phyloP scores from a whole-genome alignment of 306 rosid species.

The Rosa rugosa region DNA sequence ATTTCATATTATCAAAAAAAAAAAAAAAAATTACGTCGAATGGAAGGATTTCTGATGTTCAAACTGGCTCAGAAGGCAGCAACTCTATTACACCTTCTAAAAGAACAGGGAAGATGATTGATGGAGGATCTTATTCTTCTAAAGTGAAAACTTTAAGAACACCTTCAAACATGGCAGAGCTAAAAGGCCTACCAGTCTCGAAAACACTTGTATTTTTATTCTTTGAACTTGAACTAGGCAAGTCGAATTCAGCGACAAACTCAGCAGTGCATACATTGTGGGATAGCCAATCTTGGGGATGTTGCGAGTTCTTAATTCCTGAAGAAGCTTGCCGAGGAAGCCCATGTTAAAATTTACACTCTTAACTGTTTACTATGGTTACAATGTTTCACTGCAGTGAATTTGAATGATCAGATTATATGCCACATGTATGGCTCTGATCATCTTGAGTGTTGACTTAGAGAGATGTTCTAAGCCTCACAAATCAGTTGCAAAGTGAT shows the following conservation, averaged over 20 bases:
- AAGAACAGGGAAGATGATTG: constrained; percentile 43
- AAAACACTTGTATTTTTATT: constrained; percentile 45
- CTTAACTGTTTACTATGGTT: too few species aligned
- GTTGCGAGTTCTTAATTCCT: constrained; percentile 55
- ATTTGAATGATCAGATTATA: too few species aligned
- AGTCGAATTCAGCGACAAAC: constrained; percentile 65
- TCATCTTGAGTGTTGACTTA: too few species aligned
- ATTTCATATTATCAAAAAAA: too few species aligned
- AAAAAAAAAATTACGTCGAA: background rate
- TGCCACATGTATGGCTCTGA: too few species aligned
- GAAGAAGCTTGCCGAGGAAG: constrained; percentile 39
- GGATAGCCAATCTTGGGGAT: constrained; percentile 79
- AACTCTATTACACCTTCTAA: constrained; percentile 41
- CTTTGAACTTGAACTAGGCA: constrained; percentile 48
- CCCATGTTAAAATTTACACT: too few species aligned
- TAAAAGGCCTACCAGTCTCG: constrained; percentile 75
- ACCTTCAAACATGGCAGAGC: constrained; percentile 80
- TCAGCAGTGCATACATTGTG: constrained; percentile 67
- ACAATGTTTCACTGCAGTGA: too few species aligned
- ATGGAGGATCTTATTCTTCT: constrained; percentile 47
- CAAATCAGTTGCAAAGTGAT: too few species aligned
- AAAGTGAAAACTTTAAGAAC: constrained; percentile 73
- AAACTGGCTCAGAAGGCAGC: constrained; percentile 26
- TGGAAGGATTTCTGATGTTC: constrained; percentile 21
- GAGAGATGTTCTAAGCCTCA: background rate